Evolutionary conservation across 306 rosid genomes (phyloP).

Genomic region (Trifolium fragiferum): DNA sequence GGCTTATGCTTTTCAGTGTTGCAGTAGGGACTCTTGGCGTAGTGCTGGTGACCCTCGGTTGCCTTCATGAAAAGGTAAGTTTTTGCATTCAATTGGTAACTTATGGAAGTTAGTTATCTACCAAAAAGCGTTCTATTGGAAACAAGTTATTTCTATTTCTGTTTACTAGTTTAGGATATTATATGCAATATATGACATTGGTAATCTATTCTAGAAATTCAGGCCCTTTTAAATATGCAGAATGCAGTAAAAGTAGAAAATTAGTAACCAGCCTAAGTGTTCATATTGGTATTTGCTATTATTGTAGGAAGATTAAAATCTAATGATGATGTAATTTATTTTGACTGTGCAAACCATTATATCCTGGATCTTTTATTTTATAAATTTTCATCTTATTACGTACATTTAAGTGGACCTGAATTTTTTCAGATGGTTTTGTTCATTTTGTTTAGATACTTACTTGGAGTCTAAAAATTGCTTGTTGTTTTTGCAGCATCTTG

Average conservation of each 20-base stretch:
- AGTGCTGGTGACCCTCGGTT: slow-evolving; percentile 70
- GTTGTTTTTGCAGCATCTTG: slow-evolving; percentile 74
- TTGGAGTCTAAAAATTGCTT: slow-evolving; percentile 28
- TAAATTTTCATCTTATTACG: slow-evolving; percentile 2
- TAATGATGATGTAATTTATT: slow-evolving; percentile 3
- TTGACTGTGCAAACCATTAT: slow-evolving; percentile 19
- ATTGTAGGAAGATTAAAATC: slow-evolving; percentile 19
- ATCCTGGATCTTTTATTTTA: background rate
- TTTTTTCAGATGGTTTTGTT: background rate
- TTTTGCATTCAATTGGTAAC: slow-evolving; percentile 29
- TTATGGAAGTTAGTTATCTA: slow-evolving; percentile 3
- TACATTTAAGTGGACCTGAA: slow-evolving; percentile 11
- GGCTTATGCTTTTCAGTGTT: slow-evolving; percentile 79
- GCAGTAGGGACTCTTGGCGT: slow-evolving; percentile 58
- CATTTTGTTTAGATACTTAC: slow-evolving; percentile 24
- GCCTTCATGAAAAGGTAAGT: slow-evolving; percentile 79
- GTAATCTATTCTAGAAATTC: background rate
- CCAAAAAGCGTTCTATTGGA: background rate
- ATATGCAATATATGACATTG: slow-evolving; percentile 11
- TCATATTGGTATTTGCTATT: slow-evolving; percentile 5
- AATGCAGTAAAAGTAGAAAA: slow-evolving; percentile 21
- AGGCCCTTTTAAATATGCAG: background rate
- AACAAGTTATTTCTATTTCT: slow-evolving; percentile 7
- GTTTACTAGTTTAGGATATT: background rate
- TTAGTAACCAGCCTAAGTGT: slow-evolving; percentile 7